Evolutionary conservation across 2,329 filamentous ascomycete species (phyloP), one percentile per base, ranked within the genome.

Genomic region (Trichophyton benhamiae): DNA sequence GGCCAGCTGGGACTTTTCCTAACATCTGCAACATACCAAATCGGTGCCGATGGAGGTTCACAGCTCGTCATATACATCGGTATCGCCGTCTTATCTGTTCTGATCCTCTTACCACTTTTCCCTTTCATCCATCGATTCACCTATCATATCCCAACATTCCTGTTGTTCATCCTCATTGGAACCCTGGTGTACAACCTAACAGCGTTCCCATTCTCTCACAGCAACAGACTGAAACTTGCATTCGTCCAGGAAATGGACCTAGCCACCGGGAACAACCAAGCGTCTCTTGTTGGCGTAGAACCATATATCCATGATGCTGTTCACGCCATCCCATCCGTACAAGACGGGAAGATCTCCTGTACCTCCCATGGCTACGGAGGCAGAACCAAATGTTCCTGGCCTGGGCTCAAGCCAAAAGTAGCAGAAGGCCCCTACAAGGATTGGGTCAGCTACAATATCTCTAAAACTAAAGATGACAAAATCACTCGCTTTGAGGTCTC

Each of bases 111-210:
- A 0, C 94, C 94, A 0, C 72, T 90, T 2, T 82, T 86, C 0
- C 94, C 94, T 0, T 95, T 95, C 70, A 80, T 96, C 46, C 91
- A 97, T 72, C 87, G 92, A 49, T 84, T 94, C 65, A 89, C 87
- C 1, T 87, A 88, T 70, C 90, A 95, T 63, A 72, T 97, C 3
- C 91, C 94, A 0, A 76, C 87, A 0, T 85, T 95, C 67, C 74
- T 96, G 15, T 79, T 95, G 30, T 70, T 86, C 11, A 77, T 96
- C 7, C 89, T 91, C 64, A 69, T 83, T 25, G 88, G 80, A 33
- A 95, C 90, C 0, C 76, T 95, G 30, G 81, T 91, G 61, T 97
- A 96, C 77, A 95, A 95, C 70, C 82, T 96, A 3, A 76, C 83
- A 1, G 89, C 88, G 1, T 96, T 96, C 72, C 94, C 94, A 0